phyloP scores from a whole-genome alignment of 768 basidiomycete genomes.

The Trametes gibbosa region DNA sequence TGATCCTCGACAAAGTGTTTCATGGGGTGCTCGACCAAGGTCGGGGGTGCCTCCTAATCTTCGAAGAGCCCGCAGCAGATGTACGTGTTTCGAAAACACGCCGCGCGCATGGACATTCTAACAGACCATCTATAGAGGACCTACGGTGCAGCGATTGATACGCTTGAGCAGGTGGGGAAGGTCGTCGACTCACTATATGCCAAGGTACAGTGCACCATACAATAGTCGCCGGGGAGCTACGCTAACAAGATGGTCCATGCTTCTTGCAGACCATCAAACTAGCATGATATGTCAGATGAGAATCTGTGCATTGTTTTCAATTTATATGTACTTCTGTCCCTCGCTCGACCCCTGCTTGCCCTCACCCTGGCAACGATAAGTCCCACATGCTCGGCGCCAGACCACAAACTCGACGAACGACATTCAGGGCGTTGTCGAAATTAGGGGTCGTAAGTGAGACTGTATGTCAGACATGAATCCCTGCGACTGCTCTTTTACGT shows the following conservation, averaged over 20 bases:
- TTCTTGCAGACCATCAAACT: not conserved
- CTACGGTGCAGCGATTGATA: conserved; percentile 87
- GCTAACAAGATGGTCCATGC: not conserved
- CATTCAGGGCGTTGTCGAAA: too few relatives aligned
- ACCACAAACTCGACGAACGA: too few relatives aligned
- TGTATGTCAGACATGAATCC: too few relatives aligned
- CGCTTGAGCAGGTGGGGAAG: conserved; percentile 85
- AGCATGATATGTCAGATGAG: too few relatives aligned
- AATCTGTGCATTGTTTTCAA: too few relatives aligned
- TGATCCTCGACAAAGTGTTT: conserved; percentile 96
- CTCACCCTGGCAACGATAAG: too few relatives aligned
- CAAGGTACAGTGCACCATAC: conserved; percentile 45
- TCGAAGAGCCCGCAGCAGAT: conserved; percentile 81
- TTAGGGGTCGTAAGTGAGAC: too few relatives aligned
- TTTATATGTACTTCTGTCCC: too few relatives aligned
- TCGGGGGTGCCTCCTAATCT: conserved; percentile 87
- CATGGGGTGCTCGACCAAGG: conserved; percentile 97
- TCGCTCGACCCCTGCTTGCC: too few relatives aligned
- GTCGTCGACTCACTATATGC: conserved; percentile 94
- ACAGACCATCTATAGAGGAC: conserved; percentile 54
- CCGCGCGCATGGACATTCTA: not conserved
- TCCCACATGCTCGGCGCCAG: too few relatives aligned
- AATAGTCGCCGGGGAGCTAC: too few relatives aligned
- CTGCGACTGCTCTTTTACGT: too few relatives aligned
- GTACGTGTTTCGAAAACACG: conserved; percentile 43